Evolutionary conservation across 805 yeast genomes (phyloP).

Genomic region (Saturnispora zaruensis): DNA sequence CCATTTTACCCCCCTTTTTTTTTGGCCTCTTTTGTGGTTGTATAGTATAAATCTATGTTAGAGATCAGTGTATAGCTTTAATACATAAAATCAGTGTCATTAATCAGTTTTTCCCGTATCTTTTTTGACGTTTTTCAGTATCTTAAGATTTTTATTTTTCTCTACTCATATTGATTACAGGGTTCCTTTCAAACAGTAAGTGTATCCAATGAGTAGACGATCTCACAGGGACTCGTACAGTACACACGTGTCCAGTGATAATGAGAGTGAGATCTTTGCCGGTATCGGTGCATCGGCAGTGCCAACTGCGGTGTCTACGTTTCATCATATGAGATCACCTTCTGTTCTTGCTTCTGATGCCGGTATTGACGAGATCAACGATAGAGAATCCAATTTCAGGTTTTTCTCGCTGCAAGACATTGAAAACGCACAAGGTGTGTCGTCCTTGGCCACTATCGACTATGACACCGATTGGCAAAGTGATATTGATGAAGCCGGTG

Average conservation of each 20-base stretch:
- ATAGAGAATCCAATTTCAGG: conserved; percentile 36
- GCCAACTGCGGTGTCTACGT: conserved; percentile 70
- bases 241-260: conserved; percentile 29
- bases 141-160: background rate
- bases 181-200: background rate
- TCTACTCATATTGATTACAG: background rate
- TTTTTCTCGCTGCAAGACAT: conserved; percentile 81
- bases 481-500: conserved; percentile 14
- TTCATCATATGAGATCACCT: conserved; percentile 42
- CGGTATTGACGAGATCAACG: background rate
- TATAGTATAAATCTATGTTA: background rate
- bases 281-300: conserved; percentile 72
- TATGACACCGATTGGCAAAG: conserved; percentile 73
- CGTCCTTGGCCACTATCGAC: conserved; percentile 58
- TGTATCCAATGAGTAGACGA: conserved; percentile 2
- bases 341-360: background rate
- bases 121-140: background rate
- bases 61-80: background rate
- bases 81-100: background rate
- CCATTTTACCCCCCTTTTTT: background rate
- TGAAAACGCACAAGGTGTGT: conserved; percentile 79
- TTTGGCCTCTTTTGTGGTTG: background rate
- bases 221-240: conserved; percentile 4
- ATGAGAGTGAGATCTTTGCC: conserved; percentile 61
- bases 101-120: background rate